These are phyloP conservation scores for Trifolium pratense DNA, from an alignment of 306 rosid species.

Conservation along the genomic window DNA sequence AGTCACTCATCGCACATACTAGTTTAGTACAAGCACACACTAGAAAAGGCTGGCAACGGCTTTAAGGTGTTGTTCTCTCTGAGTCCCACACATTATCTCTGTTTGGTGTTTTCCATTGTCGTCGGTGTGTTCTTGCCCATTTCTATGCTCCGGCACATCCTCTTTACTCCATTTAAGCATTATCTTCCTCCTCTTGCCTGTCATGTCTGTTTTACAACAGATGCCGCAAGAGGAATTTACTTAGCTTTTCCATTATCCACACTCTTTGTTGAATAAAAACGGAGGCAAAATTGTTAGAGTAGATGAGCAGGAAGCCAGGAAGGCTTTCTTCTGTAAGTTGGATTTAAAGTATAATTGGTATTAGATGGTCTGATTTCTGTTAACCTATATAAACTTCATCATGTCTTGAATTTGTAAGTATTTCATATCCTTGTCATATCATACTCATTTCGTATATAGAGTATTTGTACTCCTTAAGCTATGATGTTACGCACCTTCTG, in stretches of 20 bases:
- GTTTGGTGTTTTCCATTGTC: neutral
- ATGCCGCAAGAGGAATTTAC: neutral
- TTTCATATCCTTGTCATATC: neutral
- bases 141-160: neutral
- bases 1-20: neutral
- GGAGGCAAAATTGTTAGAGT: neutral
- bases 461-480: conserved; percentile 1
- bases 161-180: neutral
- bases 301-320: neutral
- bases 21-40: neutral
- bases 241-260: neutral
- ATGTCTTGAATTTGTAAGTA: neutral
- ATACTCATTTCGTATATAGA: neutral
- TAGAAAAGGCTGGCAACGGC: neutral
- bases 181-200: neutral
- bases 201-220: neutral
- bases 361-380: neutral
- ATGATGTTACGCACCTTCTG: conserved; percentile 1
- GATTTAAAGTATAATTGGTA: neutral
- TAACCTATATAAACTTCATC: neutral
- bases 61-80: neutral
- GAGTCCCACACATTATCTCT: neutral
- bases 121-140: neutral
- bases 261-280: neutral
- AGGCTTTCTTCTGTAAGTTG: neutral